Percentiles rank a stretch among this genome's conserved stretches.
phyloP scores from a whole-genome alignment of 2,329 filamentous ascomycete genomes.

The Fusarium setosum region DNA sequence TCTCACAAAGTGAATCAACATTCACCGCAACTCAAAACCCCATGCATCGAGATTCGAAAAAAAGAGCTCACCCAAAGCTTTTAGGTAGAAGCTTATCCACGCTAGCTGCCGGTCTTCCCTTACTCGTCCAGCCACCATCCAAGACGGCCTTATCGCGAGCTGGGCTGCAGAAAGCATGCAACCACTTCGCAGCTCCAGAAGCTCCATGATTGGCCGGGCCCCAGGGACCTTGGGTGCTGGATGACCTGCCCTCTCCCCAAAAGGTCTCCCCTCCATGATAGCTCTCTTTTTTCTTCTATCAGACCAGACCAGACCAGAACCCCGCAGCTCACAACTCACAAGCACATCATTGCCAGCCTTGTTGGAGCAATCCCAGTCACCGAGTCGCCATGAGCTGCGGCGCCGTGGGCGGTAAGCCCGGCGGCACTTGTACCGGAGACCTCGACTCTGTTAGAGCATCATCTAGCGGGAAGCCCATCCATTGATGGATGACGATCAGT shows the following conservation, averaged over 20 bases:
- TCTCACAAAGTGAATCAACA: too few relatives aligned
- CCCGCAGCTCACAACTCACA: slow-evolving; percentile 20
- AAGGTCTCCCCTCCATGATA: neutral
- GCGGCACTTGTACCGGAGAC: slow-evolving; percentile 32
- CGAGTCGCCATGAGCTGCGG: slow-evolving; percentile 31
- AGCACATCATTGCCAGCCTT: slow-evolving; percentile 32
- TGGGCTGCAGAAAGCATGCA: slow-evolving; percentile 33
- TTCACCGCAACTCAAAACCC: neutral
- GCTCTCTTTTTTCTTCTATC: slow-evolving; percentile 32
- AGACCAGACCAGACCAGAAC: slow-evolving; percentile 11
- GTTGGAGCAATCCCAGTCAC: slow-evolving; percentile 14
- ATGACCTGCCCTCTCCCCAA: slow-evolving; percentile 20
- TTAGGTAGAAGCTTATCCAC: slow-evolving; percentile 7
- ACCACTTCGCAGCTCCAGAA: slow-evolving; percentile 7
- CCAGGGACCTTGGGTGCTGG: slow-evolving; percentile 13
- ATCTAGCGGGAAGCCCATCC: slow-evolving; percentile 15
- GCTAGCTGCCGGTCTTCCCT: slow-evolving; percentile 3
- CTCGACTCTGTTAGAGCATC: slow-evolving; percentile 17
- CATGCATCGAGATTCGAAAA: neutral
- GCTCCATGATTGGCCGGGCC: slow-evolving; percentile 29
- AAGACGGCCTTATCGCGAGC: slow-evolving; percentile 26
- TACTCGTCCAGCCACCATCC: slow-evolving; percentile 27
- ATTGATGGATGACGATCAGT: slow-evolving; percentile 34
- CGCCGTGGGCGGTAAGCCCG: slow-evolving; percentile 3
- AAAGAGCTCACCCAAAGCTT: too few relatives aligned